A percentile compares a stretch with the other conserved stretches of the same genome.
phyloP scores from a whole-genome alignment of 2,329 filamentous ascomycete genomes.

The Ascomycota sp. region DNA sequence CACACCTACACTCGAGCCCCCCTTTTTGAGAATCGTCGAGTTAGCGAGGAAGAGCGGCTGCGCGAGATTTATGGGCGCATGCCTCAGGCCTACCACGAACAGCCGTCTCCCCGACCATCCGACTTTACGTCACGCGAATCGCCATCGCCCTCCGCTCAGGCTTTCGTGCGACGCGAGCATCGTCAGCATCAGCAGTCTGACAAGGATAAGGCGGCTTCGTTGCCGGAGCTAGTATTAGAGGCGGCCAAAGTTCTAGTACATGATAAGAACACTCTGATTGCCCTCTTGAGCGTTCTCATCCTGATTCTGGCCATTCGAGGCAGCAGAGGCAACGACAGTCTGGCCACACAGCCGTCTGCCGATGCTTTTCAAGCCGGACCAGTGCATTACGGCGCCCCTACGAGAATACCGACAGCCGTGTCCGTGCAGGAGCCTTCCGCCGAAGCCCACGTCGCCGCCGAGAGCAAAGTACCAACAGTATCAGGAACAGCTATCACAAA shows the following conservation, averaged over 20 bases:
- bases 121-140: constrained; percentile 3
- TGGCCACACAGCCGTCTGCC: no score
- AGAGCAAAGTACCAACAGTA: background rate
- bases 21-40: no score
- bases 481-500: background rate
- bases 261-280: constrained; percentile 39
- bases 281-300: constrained; percentile 30
- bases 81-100: constrained; percentile 4
- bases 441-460: background rate
- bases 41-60: constrained; percentile 25
- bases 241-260: constrained; percentile 31
- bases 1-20: no score
- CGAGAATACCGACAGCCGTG: background rate
- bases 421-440: background rate
- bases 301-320: constrained; percentile 25
- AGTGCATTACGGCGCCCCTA: no score
- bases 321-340: constrained; percentile 1
- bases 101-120: constrained; percentile 2
- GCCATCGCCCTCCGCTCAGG: constrained; percentile 7
- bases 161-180: constrained; percentile 1
- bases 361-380: background rate
- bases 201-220: constrained; percentile 21
- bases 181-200: constrained; percentile 10
- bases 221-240: constrained; percentile 32
- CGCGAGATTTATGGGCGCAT: constrained; percentile 32